phyloP scores from a whole-genome alignment of 352 stramenopile species.

The Elongisporangium anandrum region DNA sequence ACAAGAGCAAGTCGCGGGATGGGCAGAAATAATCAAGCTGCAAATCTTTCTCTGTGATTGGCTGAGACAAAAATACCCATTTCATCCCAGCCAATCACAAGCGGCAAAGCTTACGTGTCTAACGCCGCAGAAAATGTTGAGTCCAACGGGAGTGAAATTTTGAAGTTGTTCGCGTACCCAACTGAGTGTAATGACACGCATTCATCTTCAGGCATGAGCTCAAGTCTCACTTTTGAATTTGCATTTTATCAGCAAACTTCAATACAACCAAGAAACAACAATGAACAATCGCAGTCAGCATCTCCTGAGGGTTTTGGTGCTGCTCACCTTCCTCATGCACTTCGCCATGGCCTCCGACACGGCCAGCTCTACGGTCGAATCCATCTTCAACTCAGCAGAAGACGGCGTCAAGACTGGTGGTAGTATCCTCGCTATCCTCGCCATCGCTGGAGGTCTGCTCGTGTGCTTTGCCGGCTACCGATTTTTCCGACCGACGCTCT shows the following conservation, averaged over 20 bases:
- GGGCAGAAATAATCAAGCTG: background rate
- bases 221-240: background rate
- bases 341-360: constrained; percentile 7
- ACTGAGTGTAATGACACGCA: no score
- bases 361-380: constrained; percentile 8
- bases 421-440: constrained; percentile 23
- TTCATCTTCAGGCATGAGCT: background rate
- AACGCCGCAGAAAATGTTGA: background rate
- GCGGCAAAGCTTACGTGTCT: background rate
- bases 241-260: background rate
- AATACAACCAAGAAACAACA: background rate
- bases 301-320: constrained; percentile 8
- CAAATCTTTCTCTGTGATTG: background rate
- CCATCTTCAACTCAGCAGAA: constrained; percentile 23
- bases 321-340: constrained; percentile 13
- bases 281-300: background rate
- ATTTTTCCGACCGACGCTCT: constrained; percentile 27
- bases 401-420: constrained; percentile 14
- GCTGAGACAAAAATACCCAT: background rate
- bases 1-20: no score
- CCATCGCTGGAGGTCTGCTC: constrained; percentile 20
- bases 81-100: background rate
- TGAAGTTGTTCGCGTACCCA: background rate
- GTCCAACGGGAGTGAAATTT: background rate
- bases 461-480: constrained; percentile 21